Evolutionary conservation across 2,329 filamentous ascomycete species (phyloP), one percentile per base, ranked within the genome.

Genomic region (Monosporascus cannonballus): DNA sequence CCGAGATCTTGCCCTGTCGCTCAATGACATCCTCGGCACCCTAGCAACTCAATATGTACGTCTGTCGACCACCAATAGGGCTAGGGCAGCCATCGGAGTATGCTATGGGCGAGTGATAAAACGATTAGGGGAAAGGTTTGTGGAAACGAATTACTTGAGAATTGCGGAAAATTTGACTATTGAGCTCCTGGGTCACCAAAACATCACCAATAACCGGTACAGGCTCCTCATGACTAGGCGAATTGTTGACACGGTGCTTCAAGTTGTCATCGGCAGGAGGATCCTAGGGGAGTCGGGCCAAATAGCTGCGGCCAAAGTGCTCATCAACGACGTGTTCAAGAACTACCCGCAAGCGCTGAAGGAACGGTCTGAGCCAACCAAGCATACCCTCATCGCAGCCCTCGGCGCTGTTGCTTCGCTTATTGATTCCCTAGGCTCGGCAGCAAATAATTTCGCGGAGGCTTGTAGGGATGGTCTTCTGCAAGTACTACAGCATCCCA

Each of bases 261-360:
- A 96, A 63, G 87, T 92, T 54, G 84, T 94, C 7, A 80, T 97
- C 57, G 90, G 90, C 8, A 80, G 81, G 53, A 84, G 86, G 59
- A 87, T 96, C 61, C 77, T 99, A 2, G 91, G 91, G 14, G 93
- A 99, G 69, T 90, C 89, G 15, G 92, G 91, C 7, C 93, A 96
- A 65, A 77, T 93, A 54, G 85, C 87, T 60, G 91, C 90, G 27
- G 89, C 90, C 6, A 90, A 85, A 62, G 83, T 84, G 56, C 73
- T 99, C 50, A 83, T 96, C 64, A 96, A 96, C 67, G 86, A 90
- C 53, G 79, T 96, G 46, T 77, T 99, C 48, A 97, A 96, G 67
- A 94, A 97, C 67, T 97, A 96, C 61, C 93, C 94, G 0, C 90
- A 96, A 67, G 86, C 87, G 5, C 73, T 96, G 47, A 89, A 92